A percentile compares a stretch with the other conserved stretches of the same genome.
Evolutionary conservation across 148 eudicot species (phyloP).

Genomic region (Gaultheria prostrata): DNA sequence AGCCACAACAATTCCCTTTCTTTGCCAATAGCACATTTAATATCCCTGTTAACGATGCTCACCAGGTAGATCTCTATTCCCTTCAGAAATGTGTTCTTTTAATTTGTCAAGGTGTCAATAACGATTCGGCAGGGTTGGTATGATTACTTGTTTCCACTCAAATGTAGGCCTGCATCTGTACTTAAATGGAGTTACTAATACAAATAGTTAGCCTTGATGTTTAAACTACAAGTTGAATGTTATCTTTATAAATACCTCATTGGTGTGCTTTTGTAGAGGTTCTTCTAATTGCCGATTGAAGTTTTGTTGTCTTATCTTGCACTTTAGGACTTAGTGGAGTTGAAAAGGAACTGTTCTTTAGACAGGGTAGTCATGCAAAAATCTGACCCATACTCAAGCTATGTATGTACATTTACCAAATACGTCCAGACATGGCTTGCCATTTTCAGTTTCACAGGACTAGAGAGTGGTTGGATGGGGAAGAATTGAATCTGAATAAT

Average conservation of each 20-base stretch:
- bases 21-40: constrained; percentile 72
- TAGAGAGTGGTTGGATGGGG: neutral
- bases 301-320: neutral
- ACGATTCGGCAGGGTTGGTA: neutral
- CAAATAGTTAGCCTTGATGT: neutral
- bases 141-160: neutral
- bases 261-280: neutral
- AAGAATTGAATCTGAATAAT: neutral
- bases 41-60: constrained; percentile 82
- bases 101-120: neutral
- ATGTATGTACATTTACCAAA: neutral
- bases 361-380: too few relatives aligned
- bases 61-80: constrained; percentile 50
- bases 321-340: neutral
- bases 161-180: neutral
- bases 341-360: neutral
- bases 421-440: neutral
- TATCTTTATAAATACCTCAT: neutral
- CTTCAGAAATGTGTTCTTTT: neutral
- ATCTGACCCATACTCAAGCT: neutral
- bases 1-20: constrained; percentile 56
- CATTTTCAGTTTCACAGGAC: neutral
- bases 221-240: neutral
- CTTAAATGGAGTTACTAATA: neutral
- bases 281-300: neutral